These are phyloP conservation scores for Phytophthora foliorum DNA, from an alignment of 352 stramenopile species.

Conservation along the genomic window DNA sequence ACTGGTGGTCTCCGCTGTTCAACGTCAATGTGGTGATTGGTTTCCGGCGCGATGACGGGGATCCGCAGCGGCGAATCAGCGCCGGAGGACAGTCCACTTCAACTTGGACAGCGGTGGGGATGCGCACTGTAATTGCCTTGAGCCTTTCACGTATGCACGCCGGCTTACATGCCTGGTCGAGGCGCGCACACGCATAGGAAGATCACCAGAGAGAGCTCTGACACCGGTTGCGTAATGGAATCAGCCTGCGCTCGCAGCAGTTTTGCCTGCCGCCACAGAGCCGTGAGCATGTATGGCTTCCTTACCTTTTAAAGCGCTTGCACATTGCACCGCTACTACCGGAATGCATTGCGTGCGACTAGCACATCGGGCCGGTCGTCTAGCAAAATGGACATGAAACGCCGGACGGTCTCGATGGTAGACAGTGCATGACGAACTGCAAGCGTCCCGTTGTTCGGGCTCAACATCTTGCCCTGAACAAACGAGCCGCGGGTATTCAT, in stretches of 20 bases:
- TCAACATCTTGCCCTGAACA: not conserved
- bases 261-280: not conserved
- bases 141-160: constrained; percentile 8
- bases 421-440: not conserved
- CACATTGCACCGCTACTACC: not conserved
- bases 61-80: constrained; percentile 8
- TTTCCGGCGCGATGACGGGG: not conserved
- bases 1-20: not conserved
- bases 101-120: constrained; percentile 17
- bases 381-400: constrained; percentile 24
- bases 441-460: constrained; percentile 5
- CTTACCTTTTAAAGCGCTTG: not conserved
- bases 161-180: not conserved
- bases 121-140: not conserved
- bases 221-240: constrained; percentile 11
- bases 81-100: constrained; percentile 20
- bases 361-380: not conserved
- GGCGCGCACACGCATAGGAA: constrained; percentile 10
- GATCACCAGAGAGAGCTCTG: constrained; percentile 2
- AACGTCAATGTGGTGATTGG: constrained; percentile 13
- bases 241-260: not conserved
- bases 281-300: not conserved
- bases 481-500: not conserved
- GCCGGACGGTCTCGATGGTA: not conserved
- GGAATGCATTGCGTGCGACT: constrained; percentile 10